Conservation (phyloP, 495 filamentous ascomycete genomes). For the Tuber melanosporum region DNA sequence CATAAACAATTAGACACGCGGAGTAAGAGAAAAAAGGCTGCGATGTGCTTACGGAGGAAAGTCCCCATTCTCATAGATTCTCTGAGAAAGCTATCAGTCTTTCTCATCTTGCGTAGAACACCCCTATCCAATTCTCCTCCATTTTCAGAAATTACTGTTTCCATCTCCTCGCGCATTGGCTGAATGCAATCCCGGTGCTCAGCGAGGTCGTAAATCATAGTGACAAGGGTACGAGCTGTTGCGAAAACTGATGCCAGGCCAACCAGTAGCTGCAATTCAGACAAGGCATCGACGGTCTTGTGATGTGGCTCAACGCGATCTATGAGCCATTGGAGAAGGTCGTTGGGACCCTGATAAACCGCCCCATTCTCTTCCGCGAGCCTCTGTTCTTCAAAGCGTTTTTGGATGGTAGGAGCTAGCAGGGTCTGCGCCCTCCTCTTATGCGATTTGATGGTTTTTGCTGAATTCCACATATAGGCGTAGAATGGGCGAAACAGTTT, state of each 20-base stretch:
- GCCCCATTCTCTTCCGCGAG: constrained; percentile 19
- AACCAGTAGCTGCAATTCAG: constrained; percentile 37
- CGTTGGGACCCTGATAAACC: constrained; percentile 33
- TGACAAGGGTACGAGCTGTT: constrained; percentile 38
- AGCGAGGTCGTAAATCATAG: constrained; percentile 48
- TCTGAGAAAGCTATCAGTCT: constrained; percentile 54
- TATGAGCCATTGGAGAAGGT: constrained; percentile 43
- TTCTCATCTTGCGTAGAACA: constrained; percentile 46
- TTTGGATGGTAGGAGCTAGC: constrained; percentile 31
- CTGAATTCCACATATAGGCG: constrained; percentile 3
- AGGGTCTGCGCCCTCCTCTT: constrained; percentile 9
- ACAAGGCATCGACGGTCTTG: constrained; percentile 12
- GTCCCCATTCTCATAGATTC: constrained; percentile 49
- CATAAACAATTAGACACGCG: not conserved
- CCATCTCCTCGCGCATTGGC: constrained; percentile 52
- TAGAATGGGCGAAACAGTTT: constrained; percentile 44
- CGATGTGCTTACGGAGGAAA: constrained; percentile 6
- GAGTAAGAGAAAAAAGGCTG: not conserved
- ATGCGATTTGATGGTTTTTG: constrained; percentile 1
- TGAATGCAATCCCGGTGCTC: constrained; percentile 47
- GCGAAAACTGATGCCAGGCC: constrained; percentile 43
- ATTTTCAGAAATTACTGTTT: constrained; percentile 43
- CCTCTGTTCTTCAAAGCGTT: constrained; percentile 20
- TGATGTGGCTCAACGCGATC: constrained; percentile 16
- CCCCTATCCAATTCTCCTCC: constrained; percentile 43